These are phyloP conservation scores for Erysimum cheiranthoides DNA, from an alignment of 345 rosid genomes.

Conservation along the genomic window DNA sequence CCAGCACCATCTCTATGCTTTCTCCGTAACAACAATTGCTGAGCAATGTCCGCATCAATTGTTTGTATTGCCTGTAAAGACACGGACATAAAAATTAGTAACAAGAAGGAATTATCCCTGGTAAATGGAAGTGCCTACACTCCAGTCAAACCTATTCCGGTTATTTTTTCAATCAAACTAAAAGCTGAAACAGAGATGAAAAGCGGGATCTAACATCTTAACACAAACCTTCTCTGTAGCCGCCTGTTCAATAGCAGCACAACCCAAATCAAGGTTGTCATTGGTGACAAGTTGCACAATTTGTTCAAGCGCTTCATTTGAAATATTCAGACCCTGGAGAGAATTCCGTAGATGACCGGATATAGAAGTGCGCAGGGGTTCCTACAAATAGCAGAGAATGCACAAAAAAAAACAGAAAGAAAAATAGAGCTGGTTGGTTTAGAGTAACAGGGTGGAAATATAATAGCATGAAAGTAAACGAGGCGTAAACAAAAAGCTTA, in stretches of 20 bases:
- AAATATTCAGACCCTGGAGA: constrained; percentile 69
- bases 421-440: background rate
- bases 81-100: constrained; percentile 2
- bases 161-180: background rate
- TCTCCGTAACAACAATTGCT: constrained; percentile 77
- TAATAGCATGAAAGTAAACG: constrained; percentile 18
- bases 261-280: constrained; percentile 99
- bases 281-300: constrained; percentile 95
- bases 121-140: background rate
- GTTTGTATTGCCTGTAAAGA: constrained; percentile 79
- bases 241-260: constrained; percentile 97
- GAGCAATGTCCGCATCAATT: constrained; percentile 87
- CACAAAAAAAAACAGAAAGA: constrained; percentile 5
- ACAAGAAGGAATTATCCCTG: background rate
- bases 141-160: background rate
- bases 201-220: background rate
- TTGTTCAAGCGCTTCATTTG: constrained; percentile 80
- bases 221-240: constrained; percentile 88
- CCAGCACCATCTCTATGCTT: constrained; percentile 87
- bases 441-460: constrained; percentile 15
- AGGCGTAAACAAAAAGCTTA: constrained; percentile 17
- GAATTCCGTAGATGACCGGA: constrained; percentile 82
- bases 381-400: constrained; percentile 55
- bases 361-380: constrained; percentile 89
- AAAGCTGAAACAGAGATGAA: constrained; percentile 9